Evolutionary conservation across 495 filamentous ascomycete species (phyloP).

Genomic region (Penicillium angulare): DNA sequence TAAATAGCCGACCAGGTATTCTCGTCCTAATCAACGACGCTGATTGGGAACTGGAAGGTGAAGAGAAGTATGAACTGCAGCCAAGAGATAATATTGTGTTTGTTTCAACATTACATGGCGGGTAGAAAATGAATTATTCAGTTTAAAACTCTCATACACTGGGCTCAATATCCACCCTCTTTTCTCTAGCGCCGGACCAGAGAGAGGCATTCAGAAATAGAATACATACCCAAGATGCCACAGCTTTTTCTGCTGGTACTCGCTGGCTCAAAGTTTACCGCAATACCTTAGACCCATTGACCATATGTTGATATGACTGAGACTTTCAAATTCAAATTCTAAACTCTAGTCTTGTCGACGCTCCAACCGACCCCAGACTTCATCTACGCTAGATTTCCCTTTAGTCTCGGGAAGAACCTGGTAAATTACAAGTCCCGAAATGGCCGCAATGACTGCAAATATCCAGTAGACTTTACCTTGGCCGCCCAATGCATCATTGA

Average conservation of each 20-base stretch:
- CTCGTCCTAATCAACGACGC: constrained; percentile 96
- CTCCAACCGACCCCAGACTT: constrained; percentile 74
- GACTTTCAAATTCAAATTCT: no score
- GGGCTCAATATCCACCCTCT: no score
- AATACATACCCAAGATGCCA: no score
- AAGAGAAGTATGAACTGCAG: constrained; percentile 83
- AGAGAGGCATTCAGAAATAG: no score
- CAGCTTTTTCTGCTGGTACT: no score
- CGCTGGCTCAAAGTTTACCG: no score
- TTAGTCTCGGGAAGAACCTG: constrained; percentile 79
- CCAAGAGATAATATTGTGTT: constrained; percentile 86
- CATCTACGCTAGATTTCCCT: constrained; percentile 75
- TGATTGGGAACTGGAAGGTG: constrained; percentile 97
- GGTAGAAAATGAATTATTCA: constrained; percentile 44
- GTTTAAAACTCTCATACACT: no score
- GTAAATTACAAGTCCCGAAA: constrained; percentile 65
- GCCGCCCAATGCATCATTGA: constrained; percentile 71
- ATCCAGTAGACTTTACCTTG: constrained; percentile 84
- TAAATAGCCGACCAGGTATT: constrained; percentile 83
- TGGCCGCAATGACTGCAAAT: constrained; percentile 69
- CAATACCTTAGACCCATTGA: no score
- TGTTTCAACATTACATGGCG: constrained; percentile 96
- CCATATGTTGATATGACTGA: no score
- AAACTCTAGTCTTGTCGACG: constrained; percentile 34
- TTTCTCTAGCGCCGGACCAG: no score